A percentile compares a stretch with the other conserved stretches of the same genome.
Conservation (phyloP, 352 stramenopile species). For the Globisporangium echinulatum region DNA sequence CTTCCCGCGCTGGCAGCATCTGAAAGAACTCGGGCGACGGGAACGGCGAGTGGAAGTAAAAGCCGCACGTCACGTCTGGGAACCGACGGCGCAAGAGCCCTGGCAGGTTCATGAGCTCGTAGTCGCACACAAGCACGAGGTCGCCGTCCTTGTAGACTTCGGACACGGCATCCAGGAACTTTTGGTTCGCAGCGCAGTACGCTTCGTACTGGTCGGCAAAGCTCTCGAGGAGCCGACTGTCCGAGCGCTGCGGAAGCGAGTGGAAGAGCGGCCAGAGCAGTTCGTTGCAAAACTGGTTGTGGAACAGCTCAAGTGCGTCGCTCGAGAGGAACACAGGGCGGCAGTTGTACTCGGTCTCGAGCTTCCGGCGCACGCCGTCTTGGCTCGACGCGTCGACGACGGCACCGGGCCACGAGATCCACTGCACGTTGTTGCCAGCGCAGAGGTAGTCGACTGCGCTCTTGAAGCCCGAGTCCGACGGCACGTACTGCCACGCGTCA, state of each 20-base stretch:
- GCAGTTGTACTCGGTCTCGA: slow-evolving; percentile 81
- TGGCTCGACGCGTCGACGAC: slow-evolving; percentile 76
- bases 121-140: slow-evolving; percentile 85
- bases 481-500: slow-evolving; percentile 71
- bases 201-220: slow-evolving; percentile 85
- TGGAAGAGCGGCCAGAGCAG: slow-evolving; percentile 90
- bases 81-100: slow-evolving; percentile 69
- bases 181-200: slow-evolving; percentile 84
- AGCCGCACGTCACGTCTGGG: slow-evolving; percentile 73
- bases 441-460: slow-evolving; percentile 72
- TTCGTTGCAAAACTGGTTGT: slow-evolving; percentile 88
- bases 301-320: slow-evolving; percentile 79
- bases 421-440: slow-evolving; percentile 80
- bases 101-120: slow-evolving; percentile 85
- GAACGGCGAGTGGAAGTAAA: slow-evolving; percentile 89
- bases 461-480: slow-evolving; percentile 56
- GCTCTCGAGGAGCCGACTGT: slow-evolving; percentile 67
- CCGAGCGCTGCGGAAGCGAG: slow-evolving; percentile 75
- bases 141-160: slow-evolving; percentile 83
- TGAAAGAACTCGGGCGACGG: slow-evolving; percentile 89
- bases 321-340: slow-evolving; percentile 77
- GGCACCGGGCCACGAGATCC: slow-evolving; percentile 86
- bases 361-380: slow-evolving; percentile 59
- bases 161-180: slow-evolving; percentile 77
- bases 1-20: slow-evolving; percentile 77